phyloP scores from a whole-genome alignment of 192 early-diverging fungal species.

The Entomortierella parvispora region DNA sequence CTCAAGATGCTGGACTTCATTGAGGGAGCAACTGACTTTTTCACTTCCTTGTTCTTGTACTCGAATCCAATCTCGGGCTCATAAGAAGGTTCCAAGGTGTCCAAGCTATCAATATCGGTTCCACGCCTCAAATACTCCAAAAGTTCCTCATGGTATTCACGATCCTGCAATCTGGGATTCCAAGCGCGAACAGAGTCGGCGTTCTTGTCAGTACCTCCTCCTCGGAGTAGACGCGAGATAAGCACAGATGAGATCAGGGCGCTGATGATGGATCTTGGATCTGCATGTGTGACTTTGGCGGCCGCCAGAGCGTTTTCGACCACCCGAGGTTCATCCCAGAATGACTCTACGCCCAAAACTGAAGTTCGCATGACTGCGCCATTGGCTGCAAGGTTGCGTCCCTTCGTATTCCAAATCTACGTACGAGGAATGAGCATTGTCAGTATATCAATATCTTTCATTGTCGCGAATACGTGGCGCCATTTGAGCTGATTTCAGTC shows the following conservation, averaged over 20 bases:
- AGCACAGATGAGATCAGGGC: conserved; percentile 43
- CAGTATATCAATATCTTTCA: neutral
- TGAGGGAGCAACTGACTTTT: neutral
- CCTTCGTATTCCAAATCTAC: conserved; percentile 48
- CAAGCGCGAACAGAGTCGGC: conserved; percentile 1
- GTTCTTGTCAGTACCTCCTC: conserved; percentile 18
- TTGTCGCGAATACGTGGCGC: neutral
- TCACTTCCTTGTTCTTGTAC: conserved; percentile 30
- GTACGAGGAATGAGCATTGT: neutral
- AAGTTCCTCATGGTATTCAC: conserved; percentile 32
- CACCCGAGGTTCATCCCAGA: conserved; percentile 53
- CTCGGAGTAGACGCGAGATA: conserved; percentile 53
- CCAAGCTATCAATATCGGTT: conserved; percentile 23
- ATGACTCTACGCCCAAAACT: conserved; percentile 47
- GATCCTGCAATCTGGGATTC: conserved; percentile 20
- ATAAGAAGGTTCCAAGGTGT: conserved; percentile 17
- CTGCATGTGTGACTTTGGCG: conserved; percentile 57
- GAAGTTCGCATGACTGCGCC: conserved; percentile 56
- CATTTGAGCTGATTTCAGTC: too few species aligned
- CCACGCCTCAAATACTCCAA: conserved; percentile 31
- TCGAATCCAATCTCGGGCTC: too few species aligned
- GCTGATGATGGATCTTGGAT: conserved; percentile 51
- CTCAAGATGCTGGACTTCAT: neutral
- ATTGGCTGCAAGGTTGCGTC: conserved; percentile 51
- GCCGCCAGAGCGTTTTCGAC: conserved; percentile 52